Evolutionary conservation across 495 filamentous ascomycete species (phyloP), one percentile per base, ranked within the genome.

Genomic region (Rostrohypoxylon terebratum): DNA sequence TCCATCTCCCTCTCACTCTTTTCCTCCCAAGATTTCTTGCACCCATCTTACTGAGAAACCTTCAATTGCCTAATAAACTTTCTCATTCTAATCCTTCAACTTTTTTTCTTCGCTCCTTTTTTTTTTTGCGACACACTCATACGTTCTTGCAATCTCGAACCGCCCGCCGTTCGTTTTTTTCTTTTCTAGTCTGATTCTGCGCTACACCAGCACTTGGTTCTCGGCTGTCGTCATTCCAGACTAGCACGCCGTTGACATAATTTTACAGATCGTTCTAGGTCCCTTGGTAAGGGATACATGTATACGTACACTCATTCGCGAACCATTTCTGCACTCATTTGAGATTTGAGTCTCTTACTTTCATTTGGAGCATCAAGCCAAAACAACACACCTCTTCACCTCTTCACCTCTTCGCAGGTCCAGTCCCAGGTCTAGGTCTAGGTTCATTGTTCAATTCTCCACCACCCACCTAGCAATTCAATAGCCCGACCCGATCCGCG

Each of bases 161-260:
- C 40, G 31, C 50, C 28, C 6, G 28, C 28, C 28, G 34, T 48
- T 62, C 69, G 8, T 51, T 59, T 59, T 59, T 45, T 44, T 33
- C 34, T 33, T 21, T 11, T 40, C 54, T 67, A 55, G 8, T 13
- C 8, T 14, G 16, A 54, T 60, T 61, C 36, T 16, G 13, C 25
- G 21, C 53, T 28, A 57, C 31, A 25, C 20, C 36, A 55, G 14
- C 48, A 63, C 18, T 64, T 62, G 23, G 38, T 66, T 65, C 61
- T 73, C 71, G 71, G 65, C 65, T 66, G 45, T 66, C 61, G 65
- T 69, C 71, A 73, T 73, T 64, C 51, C 8, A 55, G 45, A 18
- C 58, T 48, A 66, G 53, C 13, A 44, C 28, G 18, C n/a, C 28
- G 23, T 67, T 31, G 38, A 9, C 13, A 53, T 23, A 28, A 0